phyloP scores from a whole-genome alignment of 768 basidiomycete genomes.

The Panaeolus papilionaceus region DNA sequence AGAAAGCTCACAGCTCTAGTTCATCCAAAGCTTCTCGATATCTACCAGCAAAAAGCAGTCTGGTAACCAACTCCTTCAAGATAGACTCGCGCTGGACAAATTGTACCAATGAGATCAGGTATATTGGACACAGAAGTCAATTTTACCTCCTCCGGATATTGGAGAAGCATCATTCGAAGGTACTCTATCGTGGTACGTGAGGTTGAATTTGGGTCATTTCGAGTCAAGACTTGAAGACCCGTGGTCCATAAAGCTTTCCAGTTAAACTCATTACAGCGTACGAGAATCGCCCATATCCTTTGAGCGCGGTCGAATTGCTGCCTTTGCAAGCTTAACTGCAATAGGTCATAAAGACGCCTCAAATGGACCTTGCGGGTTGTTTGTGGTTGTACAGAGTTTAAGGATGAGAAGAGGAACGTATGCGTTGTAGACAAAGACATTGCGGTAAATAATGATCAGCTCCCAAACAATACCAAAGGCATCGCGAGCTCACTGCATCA shows the following conservation, averaged over 20 bases:
- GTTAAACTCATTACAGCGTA: slow-evolving; percentile 77
- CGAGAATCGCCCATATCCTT: slow-evolving; percentile 76
- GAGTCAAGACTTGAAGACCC: slow-evolving; percentile 61
- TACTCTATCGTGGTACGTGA: slow-evolving; percentile 54
- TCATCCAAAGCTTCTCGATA: slow-evolving; percentile 82
- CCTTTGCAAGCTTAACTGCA: slow-evolving; percentile 74
- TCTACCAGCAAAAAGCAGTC: slow-evolving; percentile 61
- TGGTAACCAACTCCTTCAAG: slow-evolving; percentile 75
- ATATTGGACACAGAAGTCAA: neutral
- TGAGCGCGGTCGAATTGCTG: slow-evolving; percentile 67
- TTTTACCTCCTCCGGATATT: slow-evolving; percentile 68
- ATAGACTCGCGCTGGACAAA: slow-evolving; percentile 69
- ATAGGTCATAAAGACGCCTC: slow-evolving; percentile 74
- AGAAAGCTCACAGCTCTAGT: slow-evolving; percentile 70
- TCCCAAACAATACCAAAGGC: slow-evolving; percentile 40
- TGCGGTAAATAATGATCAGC: slow-evolving; percentile 14
- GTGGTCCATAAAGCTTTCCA: slow-evolving; percentile 79
- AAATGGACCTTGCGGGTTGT: slow-evolving; percentile 75
- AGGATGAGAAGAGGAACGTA: slow-evolving; percentile 67
- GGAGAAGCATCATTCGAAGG: slow-evolving; percentile 74
- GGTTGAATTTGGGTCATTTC: slow-evolving; percentile 34
- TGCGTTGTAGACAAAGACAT: slow-evolving; percentile 42
- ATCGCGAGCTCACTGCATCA: slow-evolving; percentile 16
- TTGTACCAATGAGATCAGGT: slow-evolving; percentile 13
- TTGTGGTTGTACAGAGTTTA: slow-evolving; percentile 52